phyloP scores from a whole-genome alignment of 352 stramenopile species.

The Phytophthora multivora region DNA sequence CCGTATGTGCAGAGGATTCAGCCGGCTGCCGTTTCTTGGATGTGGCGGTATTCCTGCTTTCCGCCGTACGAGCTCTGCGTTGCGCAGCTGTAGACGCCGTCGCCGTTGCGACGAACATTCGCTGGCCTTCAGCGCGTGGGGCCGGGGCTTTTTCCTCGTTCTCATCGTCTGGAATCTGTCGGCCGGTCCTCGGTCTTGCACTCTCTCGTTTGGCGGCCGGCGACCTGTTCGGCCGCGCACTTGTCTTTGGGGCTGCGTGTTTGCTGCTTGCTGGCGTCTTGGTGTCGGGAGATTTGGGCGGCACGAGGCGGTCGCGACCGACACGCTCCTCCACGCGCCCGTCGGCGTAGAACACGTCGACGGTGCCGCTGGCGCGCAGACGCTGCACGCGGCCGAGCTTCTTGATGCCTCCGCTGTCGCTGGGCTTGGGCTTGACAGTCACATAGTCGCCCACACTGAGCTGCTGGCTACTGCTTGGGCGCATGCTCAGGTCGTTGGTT shows the following conservation, averaged over 20 bases:
- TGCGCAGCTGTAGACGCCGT: neutral
- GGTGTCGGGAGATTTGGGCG: constrained; percentile 5
- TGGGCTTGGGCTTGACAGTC: constrained; percentile 34
- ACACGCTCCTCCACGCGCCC: constrained; percentile 55
- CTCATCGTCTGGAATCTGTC: too few species aligned
- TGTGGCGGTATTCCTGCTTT: constrained; percentile 2
- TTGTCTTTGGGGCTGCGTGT: neutral
- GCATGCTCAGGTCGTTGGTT: constrained; percentile 9
- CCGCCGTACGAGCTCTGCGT: constrained; percentile 18
- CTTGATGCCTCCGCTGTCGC: constrained; percentile 13
- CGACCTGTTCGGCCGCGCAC: neutral
- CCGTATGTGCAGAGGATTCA: constrained; percentile 17
- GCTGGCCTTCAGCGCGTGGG: too few species aligned
- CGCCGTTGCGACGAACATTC: too few species aligned
- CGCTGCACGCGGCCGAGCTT: constrained; percentile 47
- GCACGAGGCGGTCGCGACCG: constrained; percentile 40
- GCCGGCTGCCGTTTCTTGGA: constrained; percentile 14
- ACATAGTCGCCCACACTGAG: constrained; percentile 35
- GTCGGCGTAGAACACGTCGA: constrained; percentile 63
- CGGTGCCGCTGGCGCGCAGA: constrained; percentile 46
- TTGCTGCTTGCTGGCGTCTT: constrained; percentile 16
- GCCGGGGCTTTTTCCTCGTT: too few species aligned
- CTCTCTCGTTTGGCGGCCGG: constrained; percentile 2
- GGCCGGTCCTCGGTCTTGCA: constrained; percentile 1
- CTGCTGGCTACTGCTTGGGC: constrained; percentile 16